Evolutionary conservation across 495 filamentous ascomycete genomes (phyloP), one percentile per base, ranked within the genome.

Genomic region (Hypoxylon trugodes): DNA sequence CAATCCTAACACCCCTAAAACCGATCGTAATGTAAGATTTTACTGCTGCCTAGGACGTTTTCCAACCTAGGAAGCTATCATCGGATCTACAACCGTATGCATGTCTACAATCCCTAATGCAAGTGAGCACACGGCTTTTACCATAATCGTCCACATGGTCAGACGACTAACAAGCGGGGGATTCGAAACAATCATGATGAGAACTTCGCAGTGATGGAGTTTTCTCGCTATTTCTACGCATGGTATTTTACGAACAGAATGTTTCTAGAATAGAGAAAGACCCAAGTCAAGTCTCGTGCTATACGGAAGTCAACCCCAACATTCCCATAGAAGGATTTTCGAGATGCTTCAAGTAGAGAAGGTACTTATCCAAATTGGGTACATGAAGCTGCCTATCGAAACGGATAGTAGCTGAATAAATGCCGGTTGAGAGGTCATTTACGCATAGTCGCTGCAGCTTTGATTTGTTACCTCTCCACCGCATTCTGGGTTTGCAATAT

Each of bases 21-120:
- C 41, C 15, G 47, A 40, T 47, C 15, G 47, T 0, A 59, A 25
- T 24, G 16, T 16, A 18, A 50, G 8, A 45, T 22, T 28, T 38
- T 56, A 25, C 43, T 66, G 56, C 33, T 66, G 62, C 62, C 62
- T 66, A 41, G 42, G 43, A 12, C 7, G 19, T 6, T 28, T 26
- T 9, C 37, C 22, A 38, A 18, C 18, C 18, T 50, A n/a, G 28
- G 18, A 15, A 46, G 32, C 33, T 40, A 61, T 43, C 41, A 35
- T 48, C 59, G 50, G 55, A 65, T 45, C 42, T 59, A 45, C 55
- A 59, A 26, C 55, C 55, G 55, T 42, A 50, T 45, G 55, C 36
- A 65, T 21, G 28, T 25, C 26, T 47, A 41, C 21, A 51, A 53
- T 26, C 40, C 37, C 13, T 15, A 10, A 40, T 10, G 3, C 15